Percentiles rank a stretch among this genome's conserved stretches.
phyloP scores from a whole-genome alignment of 371 early-diverging fungal genomes.

The Mortierella sp. region DNA sequence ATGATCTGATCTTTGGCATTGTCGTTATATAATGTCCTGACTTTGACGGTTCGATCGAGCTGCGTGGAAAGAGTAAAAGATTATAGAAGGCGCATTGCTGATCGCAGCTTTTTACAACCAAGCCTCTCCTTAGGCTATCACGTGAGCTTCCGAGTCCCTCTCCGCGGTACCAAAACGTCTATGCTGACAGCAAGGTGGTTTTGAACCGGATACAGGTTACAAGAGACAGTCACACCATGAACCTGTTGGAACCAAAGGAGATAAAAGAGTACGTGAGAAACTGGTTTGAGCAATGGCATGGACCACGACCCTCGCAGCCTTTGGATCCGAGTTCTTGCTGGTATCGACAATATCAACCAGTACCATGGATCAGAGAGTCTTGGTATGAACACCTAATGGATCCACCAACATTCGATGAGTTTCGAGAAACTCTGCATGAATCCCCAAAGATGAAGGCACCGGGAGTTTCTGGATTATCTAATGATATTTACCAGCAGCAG shows the following conservation, averaged over 20 bases:
- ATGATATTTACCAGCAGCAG: slow-evolving; percentile 9
- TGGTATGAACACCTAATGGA: slow-evolving; percentile 24
- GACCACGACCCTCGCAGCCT: slow-evolving; percentile 1
- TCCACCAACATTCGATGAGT: not conserved
- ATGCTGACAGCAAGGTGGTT: no score
- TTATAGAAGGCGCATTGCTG: no score
- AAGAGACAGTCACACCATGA: no score
- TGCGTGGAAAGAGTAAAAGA: no score
- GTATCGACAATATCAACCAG: slow-evolving; percentile 12
- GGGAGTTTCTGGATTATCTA: slow-evolving; percentile 9
- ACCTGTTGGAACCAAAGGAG: not conserved
- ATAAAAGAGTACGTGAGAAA: slow-evolving; percentile 1
- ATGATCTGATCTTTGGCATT: slow-evolving; percentile 86
- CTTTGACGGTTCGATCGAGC: no score
- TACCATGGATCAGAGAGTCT: not conserved
- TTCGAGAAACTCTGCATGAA: not conserved
- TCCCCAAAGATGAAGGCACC: slow-evolving; percentile 22
- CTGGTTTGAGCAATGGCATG: slow-evolving; percentile 18
- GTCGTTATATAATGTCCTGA: slow-evolving; percentile 5
- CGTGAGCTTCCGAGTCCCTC: no score
- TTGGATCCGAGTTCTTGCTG: not conserved
- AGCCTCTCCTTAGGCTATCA: no score
- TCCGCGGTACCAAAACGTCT: no score
- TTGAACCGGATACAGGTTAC: no score
- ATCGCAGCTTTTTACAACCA: no score